Base-by-base conservation (phyloP, 192 early-diverging fungal genomes). In the Coemansia sp. region DNA sequence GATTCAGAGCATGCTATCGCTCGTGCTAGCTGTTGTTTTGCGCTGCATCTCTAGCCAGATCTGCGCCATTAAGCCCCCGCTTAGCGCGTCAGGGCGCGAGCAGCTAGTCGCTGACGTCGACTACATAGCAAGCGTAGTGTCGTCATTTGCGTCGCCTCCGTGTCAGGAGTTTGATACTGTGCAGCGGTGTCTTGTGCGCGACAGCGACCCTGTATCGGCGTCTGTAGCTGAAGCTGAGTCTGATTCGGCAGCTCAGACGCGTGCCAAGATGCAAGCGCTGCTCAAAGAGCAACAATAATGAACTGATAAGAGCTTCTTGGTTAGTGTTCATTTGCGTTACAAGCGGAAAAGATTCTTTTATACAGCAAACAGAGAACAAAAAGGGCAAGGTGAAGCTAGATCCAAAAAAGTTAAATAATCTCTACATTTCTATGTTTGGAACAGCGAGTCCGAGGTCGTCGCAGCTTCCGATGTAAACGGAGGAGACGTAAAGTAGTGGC, bases 91-190 rank as follows among this genome's bases (percentile, higher is more conserved):
- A 7, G 72, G 69, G 3, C 57, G 23, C 39, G 66, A 59, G 46
- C 78, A 81, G 63, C 55, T 81, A 25, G 53, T 46, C 10, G 72
- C 73, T 5, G 78, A 81, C 34, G 63, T 65, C 2, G 73, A 75
- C 25, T 81, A 81, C 33, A 69, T 81, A 35, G 46, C 69, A 20
- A 75, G 73, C 42, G 73, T 81, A 7, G 73, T 67, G 0, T 35
- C 63, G 6, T 68, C 78, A 26, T 75, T 81, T 59, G 64, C 58
- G 2, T 34, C 45, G 4, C 7, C 45, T 12, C 18, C 58, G 0
- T 51, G 56, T 10, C 40, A 49, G 16, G 72, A 71, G 31, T 75
- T 80, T 68, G 65, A 57, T 4, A 58, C 25, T 7, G 37, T 80
- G 43, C 62, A 30, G 33, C 56, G 8, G 20, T 34, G 40, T 35